These are phyloP conservation scores for Epichloe gansuensis DNA, from an alignment of 2,329 filamentous ascomycete species.

Conservation along the genomic window DNA sequence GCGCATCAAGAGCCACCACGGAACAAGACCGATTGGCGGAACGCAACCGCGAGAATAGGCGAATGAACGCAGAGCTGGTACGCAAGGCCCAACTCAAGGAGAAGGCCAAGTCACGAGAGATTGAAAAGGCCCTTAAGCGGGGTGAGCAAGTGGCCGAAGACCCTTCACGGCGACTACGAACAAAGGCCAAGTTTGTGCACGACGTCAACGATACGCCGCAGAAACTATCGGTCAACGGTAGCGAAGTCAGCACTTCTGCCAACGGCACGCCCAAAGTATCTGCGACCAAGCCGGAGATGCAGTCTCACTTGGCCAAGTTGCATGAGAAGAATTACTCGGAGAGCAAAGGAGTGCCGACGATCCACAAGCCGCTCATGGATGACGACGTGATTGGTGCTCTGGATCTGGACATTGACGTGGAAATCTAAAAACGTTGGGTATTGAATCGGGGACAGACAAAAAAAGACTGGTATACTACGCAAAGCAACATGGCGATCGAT, in stretches of 20 bases:
- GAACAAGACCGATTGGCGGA: constrained; percentile 76
- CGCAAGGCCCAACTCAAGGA: constrained; percentile 83
- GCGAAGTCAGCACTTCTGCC: constrained; percentile 38
- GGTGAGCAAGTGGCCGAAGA: constrained; percentile 51
- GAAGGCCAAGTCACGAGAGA: constrained; percentile 48
- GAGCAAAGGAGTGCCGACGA: constrained; percentile 51
- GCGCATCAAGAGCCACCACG: constrained; percentile 34
- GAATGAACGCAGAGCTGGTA: constrained; percentile 77
- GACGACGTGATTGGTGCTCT: constrained; percentile 85
- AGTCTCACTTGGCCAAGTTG: constrained; percentile 42
- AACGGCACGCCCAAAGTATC: constrained; percentile 39
- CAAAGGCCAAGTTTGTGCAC: constrained; percentile 55
- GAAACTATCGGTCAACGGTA: constrained; percentile 34
- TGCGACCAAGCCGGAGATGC: constrained; percentile 29
- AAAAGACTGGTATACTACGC: neutral
- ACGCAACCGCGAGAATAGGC: constrained; percentile 75
- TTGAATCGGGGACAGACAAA: too few species aligned
- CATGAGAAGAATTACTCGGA: constrained; percentile 40
- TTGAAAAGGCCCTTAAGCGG: constrained; percentile 47
- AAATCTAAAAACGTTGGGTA: constrained; percentile 42
- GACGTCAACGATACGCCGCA: constrained; percentile 42
- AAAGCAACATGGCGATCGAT: neutral
- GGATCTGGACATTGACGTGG: constrained; percentile 86
- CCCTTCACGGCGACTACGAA: constrained; percentile 49
- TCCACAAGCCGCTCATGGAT: constrained; percentile 71